Evolutionary conservation across 768 basidiomycete genomes (phyloP).

Genomic region (Thelephora ganbajun): DNA sequence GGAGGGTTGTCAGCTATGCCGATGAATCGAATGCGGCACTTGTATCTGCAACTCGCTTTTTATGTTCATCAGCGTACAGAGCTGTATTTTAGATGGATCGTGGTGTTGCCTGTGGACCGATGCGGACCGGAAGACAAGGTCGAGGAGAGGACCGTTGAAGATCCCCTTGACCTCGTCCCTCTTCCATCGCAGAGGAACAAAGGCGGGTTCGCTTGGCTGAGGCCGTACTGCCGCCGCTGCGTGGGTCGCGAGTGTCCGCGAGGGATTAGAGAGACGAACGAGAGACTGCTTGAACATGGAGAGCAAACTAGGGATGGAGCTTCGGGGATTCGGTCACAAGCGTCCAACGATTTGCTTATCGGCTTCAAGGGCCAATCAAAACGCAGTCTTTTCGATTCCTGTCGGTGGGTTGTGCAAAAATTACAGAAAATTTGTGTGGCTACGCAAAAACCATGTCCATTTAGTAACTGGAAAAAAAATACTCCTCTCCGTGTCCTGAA

Average conservation of each 20-base stretch:
- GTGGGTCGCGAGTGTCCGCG: constrained; percentile 51
- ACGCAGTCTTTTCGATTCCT: constrained; percentile 6
- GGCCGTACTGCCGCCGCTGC: constrained; percentile 16
- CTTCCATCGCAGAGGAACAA: constrained; percentile 34
- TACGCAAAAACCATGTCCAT: background rate
- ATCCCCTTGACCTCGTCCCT: constrained; percentile 72
- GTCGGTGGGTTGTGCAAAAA: constrained; percentile 2
- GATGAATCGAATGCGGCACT: constrained; percentile 41
- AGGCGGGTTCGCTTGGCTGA: background rate
- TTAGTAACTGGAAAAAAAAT: background rate
- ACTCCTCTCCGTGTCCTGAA: too few species aligned
- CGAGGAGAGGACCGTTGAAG: constrained; percentile 76
- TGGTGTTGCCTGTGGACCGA: constrained; percentile 76
- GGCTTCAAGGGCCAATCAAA: constrained; percentile 5
- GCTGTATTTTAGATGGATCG: constrained; percentile 81
- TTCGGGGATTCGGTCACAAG: background rate
- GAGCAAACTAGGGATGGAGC: background rate
- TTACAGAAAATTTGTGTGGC: background rate
- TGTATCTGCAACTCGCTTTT: constrained; percentile 55
- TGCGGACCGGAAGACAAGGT: constrained; percentile 80
- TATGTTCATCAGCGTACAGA: constrained; percentile 97
- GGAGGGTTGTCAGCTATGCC: constrained; percentile 86
- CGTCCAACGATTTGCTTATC: background rate
- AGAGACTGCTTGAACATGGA: constrained; percentile 24
- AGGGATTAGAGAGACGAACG: constrained; percentile 13